Conservation (phyloP, 169 alveolate species). For the Plasmodium yoelii region DNA sequence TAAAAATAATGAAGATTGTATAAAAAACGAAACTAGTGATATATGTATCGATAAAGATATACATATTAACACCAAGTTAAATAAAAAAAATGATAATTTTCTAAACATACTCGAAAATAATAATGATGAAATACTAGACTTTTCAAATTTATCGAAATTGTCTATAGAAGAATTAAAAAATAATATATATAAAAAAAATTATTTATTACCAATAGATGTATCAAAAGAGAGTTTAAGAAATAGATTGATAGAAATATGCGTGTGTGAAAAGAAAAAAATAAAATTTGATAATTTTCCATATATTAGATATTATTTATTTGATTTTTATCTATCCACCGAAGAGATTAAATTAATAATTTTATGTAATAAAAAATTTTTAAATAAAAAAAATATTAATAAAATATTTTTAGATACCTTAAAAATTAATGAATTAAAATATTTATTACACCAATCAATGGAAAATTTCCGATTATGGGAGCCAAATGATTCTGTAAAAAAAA, state of each 20-base stretch:
- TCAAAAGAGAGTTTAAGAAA: slow-evolving; percentile 55
- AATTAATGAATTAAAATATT: slow-evolving; percentile 59
- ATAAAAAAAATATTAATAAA: slow-evolving; percentile 54
- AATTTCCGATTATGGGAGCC: slow-evolving; percentile 78
- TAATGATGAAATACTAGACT: slow-evolving; percentile 26
- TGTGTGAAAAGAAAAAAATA: slow-evolving; percentile 52
- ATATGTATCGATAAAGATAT: background rate
- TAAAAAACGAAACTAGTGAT: background rate
- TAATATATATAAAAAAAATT: slow-evolving; percentile 53
- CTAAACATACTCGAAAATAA: slow-evolving; percentile 4
- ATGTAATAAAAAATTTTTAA: slow-evolving; percentile 54
- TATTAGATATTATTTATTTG: slow-evolving; percentile 67
- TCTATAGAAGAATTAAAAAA: slow-evolving; percentile 53
- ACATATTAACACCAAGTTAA: background rate
- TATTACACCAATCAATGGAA: slow-evolving; percentile 73
- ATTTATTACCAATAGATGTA: slow-evolving; percentile 73
- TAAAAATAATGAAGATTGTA: background rate
- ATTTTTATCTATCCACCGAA: slow-evolving; percentile 33
- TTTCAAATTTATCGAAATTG: slow-evolving; percentile 41
- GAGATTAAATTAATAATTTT: slow-evolving; percentile 53
- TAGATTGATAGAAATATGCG: slow-evolving; percentile 64
- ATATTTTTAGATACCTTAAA: slow-evolving; percentile 31
- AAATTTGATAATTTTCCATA: slow-evolving; percentile 65
- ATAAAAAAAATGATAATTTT: background rate
- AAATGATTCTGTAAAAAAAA: slow-evolving; percentile 37